phyloP scores from a whole-genome alignment of 371 early-diverging fungal species.

The Batkoa obscura region DNA sequence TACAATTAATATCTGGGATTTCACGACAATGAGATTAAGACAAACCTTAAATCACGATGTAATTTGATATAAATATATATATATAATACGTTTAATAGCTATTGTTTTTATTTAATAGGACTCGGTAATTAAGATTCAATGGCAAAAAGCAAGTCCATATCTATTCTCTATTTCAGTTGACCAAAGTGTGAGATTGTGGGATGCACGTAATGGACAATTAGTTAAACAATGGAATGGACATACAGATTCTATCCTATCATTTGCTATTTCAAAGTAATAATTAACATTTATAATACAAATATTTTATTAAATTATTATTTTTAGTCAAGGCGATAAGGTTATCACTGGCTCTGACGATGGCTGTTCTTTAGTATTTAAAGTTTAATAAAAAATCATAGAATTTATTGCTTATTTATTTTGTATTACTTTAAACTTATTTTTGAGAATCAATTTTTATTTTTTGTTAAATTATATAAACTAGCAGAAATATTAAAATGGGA shows the following conservation, averaged over 20 bases:
- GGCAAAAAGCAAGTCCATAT: conserved; percentile 16
- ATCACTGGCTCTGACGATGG: conserved; percentile 71
- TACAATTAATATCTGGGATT: conserved; percentile 71
- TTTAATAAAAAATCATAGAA: neutral
- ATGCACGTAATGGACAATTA: conserved; percentile 54
- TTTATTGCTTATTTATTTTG: no score
- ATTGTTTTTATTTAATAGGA: no score
- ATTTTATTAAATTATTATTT: conserved; percentile 5
- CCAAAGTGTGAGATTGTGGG: conserved; percentile 64
- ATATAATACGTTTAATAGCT: no score
- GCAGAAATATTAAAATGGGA: no score
- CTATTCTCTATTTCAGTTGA: conserved; percentile 56
- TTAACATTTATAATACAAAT: neutral
- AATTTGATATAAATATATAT: no score
- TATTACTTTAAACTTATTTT: no score
- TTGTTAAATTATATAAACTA: no score
- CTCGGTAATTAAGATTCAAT: no score
- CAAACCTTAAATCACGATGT: conserved; percentile 32
- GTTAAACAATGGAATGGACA: conserved; percentile 64
- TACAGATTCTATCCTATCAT: conserved; percentile 63
- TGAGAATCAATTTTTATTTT: no score
- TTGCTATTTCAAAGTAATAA: conserved; percentile 39
- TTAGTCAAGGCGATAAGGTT: conserved; percentile 42
- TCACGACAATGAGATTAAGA: conserved; percentile 48
- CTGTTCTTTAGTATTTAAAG: conserved; percentile 37